Base-by-base conservation (phyloP, 352 stramenopile species). In the Globisporangium middletonii region DNA sequence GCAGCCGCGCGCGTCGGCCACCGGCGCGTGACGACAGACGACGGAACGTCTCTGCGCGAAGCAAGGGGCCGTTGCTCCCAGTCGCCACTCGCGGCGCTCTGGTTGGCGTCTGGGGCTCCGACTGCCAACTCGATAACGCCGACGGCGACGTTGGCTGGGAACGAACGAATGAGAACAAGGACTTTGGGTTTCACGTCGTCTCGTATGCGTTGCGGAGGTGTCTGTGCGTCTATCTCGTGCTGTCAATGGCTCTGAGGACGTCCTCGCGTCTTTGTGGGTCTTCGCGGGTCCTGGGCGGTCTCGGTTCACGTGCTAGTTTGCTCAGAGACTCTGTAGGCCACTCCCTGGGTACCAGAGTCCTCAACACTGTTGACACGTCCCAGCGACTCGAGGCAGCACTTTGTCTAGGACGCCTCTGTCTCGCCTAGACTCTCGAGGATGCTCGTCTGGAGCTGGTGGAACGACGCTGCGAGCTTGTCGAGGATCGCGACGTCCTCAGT, bases 361-460 rank as follows among this genome's bases (percentile, higher is more conserved):
- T 38, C 33, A 11, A 12, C 33, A 38, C 4, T 38, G 7, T 38
- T 5, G 6, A 13, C 4, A 38, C 12, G 33, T 38, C 33, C 33
- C 2, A 12, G 5, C 23, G 23, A 23, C 23, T 23, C 23, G 23
- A 23, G 37, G 6, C 37, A 38, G 27, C 6, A 54, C 47, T 55
- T 45, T 15, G 28, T 43, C 35, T 12, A 38, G 33, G 33, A 57
- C 6, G 44, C 13, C 27, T 41, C 30, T 27, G 69, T 64, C 57
- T 89, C 76, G 52, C 86, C 84, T 33, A 96, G 77, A 50, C 86
- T 93, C 42, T 92, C 72, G 19, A 96, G 68, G 41, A 95, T 88
- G 38, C 80, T 89, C 13, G 73, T 54, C 63, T 96, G 88, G 18
- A 96, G 65, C 37, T 79, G 76, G 26, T 82, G 66, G 63, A 96